Conservation (phyloP, 768 basidiomycete species). For the Termitomyces sp. region DNA sequence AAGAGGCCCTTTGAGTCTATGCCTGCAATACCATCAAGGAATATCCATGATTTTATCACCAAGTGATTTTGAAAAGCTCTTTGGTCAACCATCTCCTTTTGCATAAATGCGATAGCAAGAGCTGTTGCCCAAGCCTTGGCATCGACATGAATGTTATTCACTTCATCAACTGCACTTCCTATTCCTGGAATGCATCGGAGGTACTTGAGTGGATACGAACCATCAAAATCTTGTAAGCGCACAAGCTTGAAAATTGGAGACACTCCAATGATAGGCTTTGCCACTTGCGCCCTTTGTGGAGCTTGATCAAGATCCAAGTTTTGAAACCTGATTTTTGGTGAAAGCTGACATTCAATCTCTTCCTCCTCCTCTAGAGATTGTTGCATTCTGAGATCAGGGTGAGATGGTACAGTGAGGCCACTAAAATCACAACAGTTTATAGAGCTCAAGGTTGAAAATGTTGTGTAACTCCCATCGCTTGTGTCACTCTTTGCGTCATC, state of each 20-base stretch:
- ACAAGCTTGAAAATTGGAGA: slow-evolving; percentile 29
- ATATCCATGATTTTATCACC: slow-evolving; percentile 35
- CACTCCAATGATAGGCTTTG: slow-evolving; percentile 2
- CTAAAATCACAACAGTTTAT: slow-evolving; percentile 34
- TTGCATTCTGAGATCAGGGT: slow-evolving; percentile 15
- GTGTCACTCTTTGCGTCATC: not conserved
- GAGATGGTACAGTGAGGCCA: slow-evolving; percentile 25
- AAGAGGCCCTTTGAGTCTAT: slow-evolving; percentile 16
- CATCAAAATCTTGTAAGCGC: slow-evolving; percentile 36
- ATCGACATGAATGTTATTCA: slow-evolving; percentile 23
- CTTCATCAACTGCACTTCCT: slow-evolving; percentile 23
- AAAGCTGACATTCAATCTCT: slow-evolving; percentile 20
- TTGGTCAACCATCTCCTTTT: slow-evolving; percentile 28
- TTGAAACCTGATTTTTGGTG: slow-evolving; percentile 21
- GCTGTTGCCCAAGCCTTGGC: slow-evolving; percentile 42
- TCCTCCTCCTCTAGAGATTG: slow-evolving; percentile 18
- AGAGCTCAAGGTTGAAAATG: slow-evolving; percentile 47
- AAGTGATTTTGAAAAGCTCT: slow-evolving; percentile 38
- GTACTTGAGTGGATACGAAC: slow-evolving; percentile 34
- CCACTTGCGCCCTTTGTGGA: not conserved
- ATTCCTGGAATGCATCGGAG: slow-evolving; percentile 32
- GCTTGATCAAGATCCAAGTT: slow-evolving; percentile 6
- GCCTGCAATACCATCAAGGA: slow-evolving; percentile 18
- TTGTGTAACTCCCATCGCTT: slow-evolving; percentile 20
- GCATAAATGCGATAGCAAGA: slow-evolving; percentile 40